phyloP scores from a whole-genome alignment of 768 basidiomycete genomes.

The Xerocomus potaroensis region DNA sequence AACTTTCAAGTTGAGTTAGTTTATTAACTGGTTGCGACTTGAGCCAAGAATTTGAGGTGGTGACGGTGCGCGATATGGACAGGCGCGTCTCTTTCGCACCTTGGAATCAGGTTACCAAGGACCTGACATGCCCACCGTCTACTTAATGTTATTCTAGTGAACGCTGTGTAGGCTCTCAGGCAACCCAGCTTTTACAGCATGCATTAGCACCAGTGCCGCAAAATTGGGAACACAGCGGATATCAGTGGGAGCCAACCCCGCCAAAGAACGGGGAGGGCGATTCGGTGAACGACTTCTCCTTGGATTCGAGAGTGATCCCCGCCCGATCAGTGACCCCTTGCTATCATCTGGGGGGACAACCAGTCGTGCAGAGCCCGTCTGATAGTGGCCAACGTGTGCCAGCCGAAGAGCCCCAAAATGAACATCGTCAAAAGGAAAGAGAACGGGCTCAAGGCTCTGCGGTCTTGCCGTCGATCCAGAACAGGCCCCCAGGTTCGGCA shows the following conservation, averaged over 20 bases:
- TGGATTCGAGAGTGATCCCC: constrained; percentile 39
- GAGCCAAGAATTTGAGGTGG: neutral
- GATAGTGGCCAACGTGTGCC: constrained; percentile 19
- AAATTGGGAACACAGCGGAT: constrained; percentile 14
- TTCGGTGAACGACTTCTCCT: constrained; percentile 35
- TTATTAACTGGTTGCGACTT: too few relatives aligned
- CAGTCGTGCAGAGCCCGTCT: constrained; percentile 6
- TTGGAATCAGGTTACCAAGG: constrained; percentile 3
- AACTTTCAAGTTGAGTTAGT: too few relatives aligned
- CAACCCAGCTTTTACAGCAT: constrained; percentile 49
- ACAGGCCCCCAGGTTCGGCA: constrained; percentile 25
- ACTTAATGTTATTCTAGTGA: constrained; percentile 32
- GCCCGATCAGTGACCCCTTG: constrained; percentile 35
- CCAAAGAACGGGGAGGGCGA: constrained; percentile 22
- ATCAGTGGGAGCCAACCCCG: constrained; percentile 10
- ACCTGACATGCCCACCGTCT: constrained; percentile 8
- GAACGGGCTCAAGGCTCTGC: too few relatives aligned
- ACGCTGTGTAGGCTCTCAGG: constrained; percentile 46
- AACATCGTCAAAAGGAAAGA: constrained; percentile 33
- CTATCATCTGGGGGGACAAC: constrained; percentile 40
- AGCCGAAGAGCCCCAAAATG: constrained; percentile 50
- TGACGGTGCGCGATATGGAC: constrained; percentile 33
- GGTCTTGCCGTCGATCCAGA: too few relatives aligned
- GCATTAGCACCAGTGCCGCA: constrained; percentile 32
- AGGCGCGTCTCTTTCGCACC: constrained; percentile 33